phyloP scores from a whole-genome alignment of 192 early-diverging fungal genomes.

The Gamsiella multidivaricata region DNA sequence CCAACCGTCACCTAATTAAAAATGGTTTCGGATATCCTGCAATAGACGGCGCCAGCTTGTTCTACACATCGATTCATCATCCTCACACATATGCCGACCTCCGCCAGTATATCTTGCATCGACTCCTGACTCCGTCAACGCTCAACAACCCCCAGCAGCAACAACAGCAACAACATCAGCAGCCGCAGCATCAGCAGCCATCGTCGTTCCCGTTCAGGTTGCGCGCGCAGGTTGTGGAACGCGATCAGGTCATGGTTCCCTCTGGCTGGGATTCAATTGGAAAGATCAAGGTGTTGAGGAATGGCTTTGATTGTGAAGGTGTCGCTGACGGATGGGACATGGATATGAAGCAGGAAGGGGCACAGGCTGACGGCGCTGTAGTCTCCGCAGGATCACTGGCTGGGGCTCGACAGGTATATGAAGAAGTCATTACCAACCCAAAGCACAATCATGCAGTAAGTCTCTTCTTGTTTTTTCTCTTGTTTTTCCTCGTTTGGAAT shows the following conservation, averaged over 20 bases:
- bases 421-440: constrained; percentile 64
- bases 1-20: background rate
- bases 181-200: constrained; percentile 24
- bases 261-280: constrained; percentile 94
- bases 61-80: constrained; percentile 87
- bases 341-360: constrained; percentile 53
- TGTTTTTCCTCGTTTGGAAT: too few relatives aligned
- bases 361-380: background rate
- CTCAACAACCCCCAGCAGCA: constrained; percentile 31
- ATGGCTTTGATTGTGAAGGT: constrained; percentile 77
- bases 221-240: constrained; percentile 86
- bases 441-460: constrained; percentile 49
- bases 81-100: constrained; percentile 81
- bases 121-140: constrained; percentile 61
- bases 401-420: constrained; percentile 67
- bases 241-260: constrained; percentile 89
- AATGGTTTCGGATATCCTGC: background rate
- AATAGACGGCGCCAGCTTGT: constrained; percentile 87
- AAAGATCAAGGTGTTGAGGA: constrained; percentile 82
- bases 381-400: constrained; percentile 10
- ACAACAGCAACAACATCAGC: constrained; percentile 3
- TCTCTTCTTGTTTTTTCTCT: background rate
- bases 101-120: constrained; percentile 85
- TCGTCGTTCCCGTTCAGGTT: constrained; percentile 68
- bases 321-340: constrained; percentile 71